A percentile compares a stretch with the other conserved stretches of the same genome.
Conservation (phyloP, 306 rosid genomes). For the Dryas octopetala region DNA sequence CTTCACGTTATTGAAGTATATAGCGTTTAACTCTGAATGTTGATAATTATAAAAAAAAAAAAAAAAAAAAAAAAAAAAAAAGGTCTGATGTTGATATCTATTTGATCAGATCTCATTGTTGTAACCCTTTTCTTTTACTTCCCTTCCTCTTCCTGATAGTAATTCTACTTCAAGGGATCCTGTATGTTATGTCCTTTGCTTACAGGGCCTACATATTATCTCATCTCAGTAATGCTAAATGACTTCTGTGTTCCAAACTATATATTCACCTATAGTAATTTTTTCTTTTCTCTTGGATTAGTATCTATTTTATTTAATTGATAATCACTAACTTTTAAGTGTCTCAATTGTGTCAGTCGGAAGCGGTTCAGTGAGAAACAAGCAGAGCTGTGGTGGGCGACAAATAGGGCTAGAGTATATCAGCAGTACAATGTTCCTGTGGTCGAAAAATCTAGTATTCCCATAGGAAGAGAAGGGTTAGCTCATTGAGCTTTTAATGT, state of each 20-base stretch:
- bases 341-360: slow-evolving; percentile 47
- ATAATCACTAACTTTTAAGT: background rate
- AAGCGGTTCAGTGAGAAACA: slow-evolving; percentile 81
- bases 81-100: background rate
- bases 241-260: background rate
- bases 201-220: background rate
- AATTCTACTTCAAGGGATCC: background rate
- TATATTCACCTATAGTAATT: background rate
- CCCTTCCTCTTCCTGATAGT: background rate
- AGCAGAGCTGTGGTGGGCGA: slow-evolving; percentile 88
- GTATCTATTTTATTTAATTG: background rate
- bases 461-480: slow-evolving; percentile 64
- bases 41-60: background rate
- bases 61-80: too few species aligned
- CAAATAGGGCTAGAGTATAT: slow-evolving; percentile 62
- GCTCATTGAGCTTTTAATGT: slow-evolving; percentile 40
- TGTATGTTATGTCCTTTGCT: background rate
- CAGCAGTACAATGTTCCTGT: slow-evolving; percentile 64
- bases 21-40: background rate
- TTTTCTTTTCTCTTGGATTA: background rate
- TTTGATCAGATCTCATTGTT: background rate
- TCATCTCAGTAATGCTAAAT: background rate
- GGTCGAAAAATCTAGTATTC: slow-evolving; percentile 59
- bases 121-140: background rate
- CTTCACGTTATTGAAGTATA: background rate